Base-by-base conservation (phyloP, 441 rosid genomes). In the Pelargonium hybrid region DNA sequence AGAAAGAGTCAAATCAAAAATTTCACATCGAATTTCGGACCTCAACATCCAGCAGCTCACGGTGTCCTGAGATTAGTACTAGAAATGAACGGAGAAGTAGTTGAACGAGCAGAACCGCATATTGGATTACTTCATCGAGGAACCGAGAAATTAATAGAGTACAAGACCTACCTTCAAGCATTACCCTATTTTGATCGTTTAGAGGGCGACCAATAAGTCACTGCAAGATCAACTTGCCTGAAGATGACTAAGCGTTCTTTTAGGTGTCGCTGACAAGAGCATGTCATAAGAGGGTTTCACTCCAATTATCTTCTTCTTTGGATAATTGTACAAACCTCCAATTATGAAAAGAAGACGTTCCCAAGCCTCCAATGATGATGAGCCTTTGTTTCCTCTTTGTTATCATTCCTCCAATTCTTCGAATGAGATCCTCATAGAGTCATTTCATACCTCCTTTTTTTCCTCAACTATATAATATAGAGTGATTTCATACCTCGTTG, bases 1-100 rank as follows among this genome's bases (percentile, higher is more conserved):
- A 54, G 67, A 50, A 52, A 50, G 13, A 54, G 67, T 43, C 50
- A 70, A 18, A 59, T 70, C 15, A 70, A 26, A 56, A 71, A 62
- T 59, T 71, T 71, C 13, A 62, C 68, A 45, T 72, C 47, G 45
- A 66, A 47, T 65, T 72, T 65, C 52, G 21, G 63, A 50, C 70
- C 26, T 48, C 71, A 72, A 65, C 75, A 45, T 72, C 71, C 13
- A 21, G 37, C 29, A 61, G 57, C 73, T 72, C 71, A 66, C 69
- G 77, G 50, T 63, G 73, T 69, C 69, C 69, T 69, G 47, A 5
- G 52, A 74, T 74, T 34, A 23, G 63, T 61, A 74, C 63, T 69
- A 59, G 45, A 74, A 74, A 74, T 74, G 77, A 74, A 69, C 10
- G 43, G 65, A 69, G 73, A 74, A 47, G 77, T 74, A 63, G 69